Evolutionary conservation across 2,329 filamentous ascomycete genomes (phyloP).

Genomic region (Thielaviopsis ethacetica): DNA sequence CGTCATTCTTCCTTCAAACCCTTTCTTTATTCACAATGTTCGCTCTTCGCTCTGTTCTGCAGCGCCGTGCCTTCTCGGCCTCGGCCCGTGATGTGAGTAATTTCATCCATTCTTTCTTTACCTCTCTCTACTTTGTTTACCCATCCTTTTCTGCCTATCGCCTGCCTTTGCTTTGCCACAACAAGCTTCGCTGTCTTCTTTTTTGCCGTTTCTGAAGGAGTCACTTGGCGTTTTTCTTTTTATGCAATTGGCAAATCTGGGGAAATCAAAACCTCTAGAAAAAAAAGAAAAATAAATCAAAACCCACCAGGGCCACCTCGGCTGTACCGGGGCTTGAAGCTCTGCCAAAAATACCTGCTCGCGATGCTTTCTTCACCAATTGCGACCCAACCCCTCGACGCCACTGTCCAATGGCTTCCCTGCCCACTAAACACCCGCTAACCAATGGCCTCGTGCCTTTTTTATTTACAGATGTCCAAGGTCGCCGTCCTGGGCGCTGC

Average conservation of each 20-base stretch:
- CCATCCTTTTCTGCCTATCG: background rate
- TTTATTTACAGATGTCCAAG: conserved; percentile 62
- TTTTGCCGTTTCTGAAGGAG: background rate
- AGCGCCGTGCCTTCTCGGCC: conserved; percentile 68
- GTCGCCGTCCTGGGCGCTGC: conserved; percentile 92
- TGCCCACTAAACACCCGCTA: background rate
- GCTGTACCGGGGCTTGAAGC: background rate
- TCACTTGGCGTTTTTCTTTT: background rate
- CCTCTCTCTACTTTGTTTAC: background rate
- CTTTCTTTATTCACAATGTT: conserved; percentile 43
- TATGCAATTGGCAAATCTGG: background rate
- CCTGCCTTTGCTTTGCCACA: conserved; percentile 3
- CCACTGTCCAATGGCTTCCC: background rate
- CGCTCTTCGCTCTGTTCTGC: conserved; percentile 44
- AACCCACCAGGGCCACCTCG: background rate
- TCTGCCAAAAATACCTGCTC: background rate
- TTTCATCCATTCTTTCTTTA: conserved; percentile 10
- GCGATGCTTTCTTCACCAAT: background rate
- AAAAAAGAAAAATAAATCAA: background rate
- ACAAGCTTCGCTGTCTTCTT: background rate
- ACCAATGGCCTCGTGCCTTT: conserved; percentile 1
- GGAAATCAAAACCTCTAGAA: background rate
- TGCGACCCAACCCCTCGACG: background rate
- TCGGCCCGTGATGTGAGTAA: conserved; percentile 52
- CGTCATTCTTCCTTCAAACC: conserved; percentile 13